phyloP scores from a whole-genome alignment of 2,329 filamentous ascomycete species.

The Colletotrichum coccodes region DNA sequence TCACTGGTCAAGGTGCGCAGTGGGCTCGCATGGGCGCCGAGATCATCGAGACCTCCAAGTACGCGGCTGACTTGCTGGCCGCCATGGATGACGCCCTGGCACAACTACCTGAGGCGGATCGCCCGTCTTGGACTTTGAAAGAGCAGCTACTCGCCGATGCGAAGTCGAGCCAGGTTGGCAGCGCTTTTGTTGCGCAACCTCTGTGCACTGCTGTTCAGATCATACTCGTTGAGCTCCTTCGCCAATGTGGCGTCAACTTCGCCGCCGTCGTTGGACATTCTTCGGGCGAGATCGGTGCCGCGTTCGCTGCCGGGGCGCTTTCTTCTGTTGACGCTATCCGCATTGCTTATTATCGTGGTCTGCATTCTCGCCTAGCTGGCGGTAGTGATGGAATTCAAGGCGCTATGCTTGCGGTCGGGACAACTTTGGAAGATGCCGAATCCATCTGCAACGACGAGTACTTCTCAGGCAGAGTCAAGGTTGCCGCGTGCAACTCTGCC shows the following conservation, averaged over 20 bases:
- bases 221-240: conserved; percentile 41
- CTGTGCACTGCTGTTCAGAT: conserved; percentile 44
- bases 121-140: conserved; percentile 39
- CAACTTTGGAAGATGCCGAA: conserved; percentile 32
- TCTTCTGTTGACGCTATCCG: conserved; percentile 36
- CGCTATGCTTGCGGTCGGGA: conserved; percentile 38
- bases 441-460: conserved; percentile 10
- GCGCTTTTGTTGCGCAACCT: conserved; percentile 43
- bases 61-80: conserved; percentile 28
- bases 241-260: conserved; percentile 44
- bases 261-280: conserved; percentile 57
- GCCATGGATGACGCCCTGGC: conserved; percentile 36
- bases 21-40: conserved; percentile 40
- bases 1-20: conserved; percentile 46
- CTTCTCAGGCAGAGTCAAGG: conserved; percentile 32
- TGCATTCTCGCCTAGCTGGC: conserved; percentile 12
- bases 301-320: conserved; percentile 58
- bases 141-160: conserved; percentile 36
- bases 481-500: conserved; percentile 39
- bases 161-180: conserved; percentile 27
- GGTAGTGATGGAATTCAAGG: conserved; percentile 28
- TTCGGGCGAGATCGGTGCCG: conserved; percentile 61
- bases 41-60: conserved; percentile 31
- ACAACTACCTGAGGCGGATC: conserved; percentile 33
- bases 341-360: conserved; percentile 35